phyloP scores from a whole-genome alignment of 2,329 filamentous ascomycete species.

The Chrysosporium queenslandicum region DNA sequence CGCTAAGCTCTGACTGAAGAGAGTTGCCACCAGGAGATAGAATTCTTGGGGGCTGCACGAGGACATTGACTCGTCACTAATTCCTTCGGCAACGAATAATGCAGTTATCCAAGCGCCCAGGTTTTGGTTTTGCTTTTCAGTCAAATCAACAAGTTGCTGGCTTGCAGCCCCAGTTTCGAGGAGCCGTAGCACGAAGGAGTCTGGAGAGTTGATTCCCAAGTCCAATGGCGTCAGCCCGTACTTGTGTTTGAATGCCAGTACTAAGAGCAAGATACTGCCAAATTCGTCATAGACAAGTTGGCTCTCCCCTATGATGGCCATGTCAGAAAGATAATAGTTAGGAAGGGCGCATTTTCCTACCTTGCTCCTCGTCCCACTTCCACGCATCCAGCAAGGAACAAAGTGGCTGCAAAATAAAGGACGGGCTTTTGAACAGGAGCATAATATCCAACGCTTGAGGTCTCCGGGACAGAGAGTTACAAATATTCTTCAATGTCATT shows the following conservation, averaged over 20 bases:
- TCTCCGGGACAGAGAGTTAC: constrained; percentile 47
- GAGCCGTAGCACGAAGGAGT: constrained; percentile 48
- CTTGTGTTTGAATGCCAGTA: constrained; percentile 49
- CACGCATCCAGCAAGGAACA: constrained; percentile 52
- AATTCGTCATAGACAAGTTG: constrained; percentile 59
- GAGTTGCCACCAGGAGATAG: constrained; percentile 51
- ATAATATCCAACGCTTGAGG: constrained; percentile 50
- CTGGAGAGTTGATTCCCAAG: constrained; percentile 41
- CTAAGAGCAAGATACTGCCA: constrained; percentile 49
- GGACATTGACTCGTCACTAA: constrained; percentile 55
- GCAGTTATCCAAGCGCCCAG: constrained; percentile 52
- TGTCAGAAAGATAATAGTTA: constrained; percentile 11
- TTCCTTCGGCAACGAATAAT: constrained; percentile 52
- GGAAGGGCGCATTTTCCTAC: constrained; percentile 22
- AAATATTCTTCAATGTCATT: constrained; percentile 53
- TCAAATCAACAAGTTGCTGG: constrained; percentile 43
- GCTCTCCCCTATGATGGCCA: constrained; percentile 41
- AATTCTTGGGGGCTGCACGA: constrained; percentile 56
- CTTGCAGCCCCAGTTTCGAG: constrained; percentile 40
- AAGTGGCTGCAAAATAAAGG: constrained; percentile 48
- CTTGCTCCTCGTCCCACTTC: constrained; percentile 55
- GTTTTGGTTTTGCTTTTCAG: constrained; percentile 47
- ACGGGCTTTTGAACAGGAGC: constrained; percentile 49
- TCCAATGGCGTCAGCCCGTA: constrained; percentile 46
- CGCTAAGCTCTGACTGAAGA: constrained; percentile 52